Base-by-base conservation (phyloP, 169 alveolate species). In the Babesia ovata region DNA sequence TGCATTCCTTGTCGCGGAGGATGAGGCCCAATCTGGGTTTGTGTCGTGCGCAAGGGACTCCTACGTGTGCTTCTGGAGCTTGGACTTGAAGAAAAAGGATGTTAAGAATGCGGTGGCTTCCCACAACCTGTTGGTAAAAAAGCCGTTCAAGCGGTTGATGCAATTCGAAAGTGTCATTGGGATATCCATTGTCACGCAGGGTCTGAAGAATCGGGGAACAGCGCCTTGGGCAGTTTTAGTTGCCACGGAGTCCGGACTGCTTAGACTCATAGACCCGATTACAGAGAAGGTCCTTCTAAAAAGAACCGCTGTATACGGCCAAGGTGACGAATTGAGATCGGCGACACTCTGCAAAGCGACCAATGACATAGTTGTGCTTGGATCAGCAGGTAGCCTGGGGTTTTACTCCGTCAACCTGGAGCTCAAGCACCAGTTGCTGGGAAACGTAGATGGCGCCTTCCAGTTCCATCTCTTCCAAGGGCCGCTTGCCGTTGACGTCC, bases 141-240 rank as follows among this genome's bases (percentile, higher is more conserved):
- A 59, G 36, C 88, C 88, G 0, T 81, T 81, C 70, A 81, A 81
- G 53, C 50, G 88, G 16, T 11, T 81, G 48, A 66, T 72, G 36
- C 70, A 58, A 21, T 63, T 63, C 56, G 85, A 81, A 63, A 58
- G 60, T 50, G 76, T 81, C 14, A 29, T 52, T 4, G 56, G 70
- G 4, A 59, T 81, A 19, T 33, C 58, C 19, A 66, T 81, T 2
- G 79, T 81, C 16, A 71, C 74, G 2, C 29, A 13, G 3, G 79
- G 71, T 0, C 45, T 70, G 22, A 52, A 49, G 16, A 6, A 53
- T 26, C 60, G 46, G 53, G 63, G 59, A 17, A 73, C 54, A 6
- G 67, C 72, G 46, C 72, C 84, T 13, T 81, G 88, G 88, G 49
- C 50, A 44, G 29, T 81, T 7, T 63, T 81, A 21, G 54, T 81